Evolutionary conservation across 116 monocot species (phyloP).

Genomic region (Cymodocea nodosa): DNA sequence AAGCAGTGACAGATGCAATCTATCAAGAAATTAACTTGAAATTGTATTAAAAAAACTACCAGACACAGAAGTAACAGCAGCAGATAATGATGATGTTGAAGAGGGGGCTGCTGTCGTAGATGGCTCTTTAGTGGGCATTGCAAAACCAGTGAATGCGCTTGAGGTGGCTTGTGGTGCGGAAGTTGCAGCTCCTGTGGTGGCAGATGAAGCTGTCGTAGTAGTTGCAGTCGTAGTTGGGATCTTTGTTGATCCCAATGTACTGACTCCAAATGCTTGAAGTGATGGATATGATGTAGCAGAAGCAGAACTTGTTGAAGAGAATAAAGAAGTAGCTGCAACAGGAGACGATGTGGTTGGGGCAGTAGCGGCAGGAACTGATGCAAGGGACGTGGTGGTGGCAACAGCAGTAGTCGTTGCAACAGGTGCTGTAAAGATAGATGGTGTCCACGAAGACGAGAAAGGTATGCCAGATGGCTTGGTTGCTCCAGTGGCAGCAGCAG

Average conservation of each 20-base stretch:
- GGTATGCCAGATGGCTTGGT: not conserved
- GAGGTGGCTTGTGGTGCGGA: conserved; percentile 3
- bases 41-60: not conserved
- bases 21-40: not conserved
- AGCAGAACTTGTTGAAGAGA: conserved; percentile 1
- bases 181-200: not conserved
- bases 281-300: conserved; percentile 3
- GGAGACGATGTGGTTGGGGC: not conserved
- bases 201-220: not conserved
- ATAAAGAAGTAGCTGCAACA: not conserved
- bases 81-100: not conserved
- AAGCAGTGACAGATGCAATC: conserved; percentile 12
- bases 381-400: not conserved
- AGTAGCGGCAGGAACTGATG: not conserved
- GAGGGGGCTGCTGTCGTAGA: not conserved
- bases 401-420: not conserved
- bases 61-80: not conserved
- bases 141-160: conserved; percentile 5
- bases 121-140: not conserved
- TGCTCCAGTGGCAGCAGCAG: not conserved
- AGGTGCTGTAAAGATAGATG: not conserved
- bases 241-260: not conserved
- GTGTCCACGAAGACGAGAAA: not conserved
- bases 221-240: not conserved
- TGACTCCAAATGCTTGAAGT: not conserved